These are phyloP conservation scores for Peronospora destructor DNA, from an alignment of 352 stramenopile species.

Conservation along the genomic window DNA sequence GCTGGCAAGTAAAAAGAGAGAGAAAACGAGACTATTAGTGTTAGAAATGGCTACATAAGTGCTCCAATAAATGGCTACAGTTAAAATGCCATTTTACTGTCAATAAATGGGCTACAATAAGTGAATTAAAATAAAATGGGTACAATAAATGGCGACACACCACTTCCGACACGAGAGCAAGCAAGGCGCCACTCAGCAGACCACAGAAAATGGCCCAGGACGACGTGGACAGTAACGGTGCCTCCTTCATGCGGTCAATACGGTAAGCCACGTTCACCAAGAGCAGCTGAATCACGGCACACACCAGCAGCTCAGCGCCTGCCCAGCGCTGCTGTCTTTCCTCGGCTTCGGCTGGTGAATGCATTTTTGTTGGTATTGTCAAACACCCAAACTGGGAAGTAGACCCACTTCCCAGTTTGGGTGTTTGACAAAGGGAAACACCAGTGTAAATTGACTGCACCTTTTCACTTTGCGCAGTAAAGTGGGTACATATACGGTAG, in stretches of 20 bases:
- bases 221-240: slow-evolving; percentile 51
- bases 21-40: not conserved
- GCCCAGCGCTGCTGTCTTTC: slow-evolving; percentile 42
- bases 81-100: too few species aligned
- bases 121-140: too few species aligned
- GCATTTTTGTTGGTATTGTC: too few species aligned
- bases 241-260: slow-evolving; percentile 41
- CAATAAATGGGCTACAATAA: too few species aligned
- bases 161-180: slow-evolving; percentile 36
- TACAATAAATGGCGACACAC: slow-evolving; percentile 9
- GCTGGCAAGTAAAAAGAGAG: slow-evolving; percentile 25
- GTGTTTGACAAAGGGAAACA: too few species aligned
- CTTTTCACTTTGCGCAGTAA: too few species aligned
- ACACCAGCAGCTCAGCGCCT: slow-evolving; percentile 51
- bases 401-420: too few species aligned
- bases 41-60: too few species aligned
- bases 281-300: slow-evolving; percentile 52
- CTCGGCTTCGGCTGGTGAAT: slow-evolving; percentile 4
- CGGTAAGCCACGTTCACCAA: slow-evolving; percentile 59
- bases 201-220: slow-evolving; percentile 61
- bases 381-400: too few species aligned
- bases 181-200: slow-evolving; percentile 34
- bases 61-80: too few species aligned
- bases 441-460: too few species aligned
- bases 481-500: too few species aligned